Evolutionary conservation across 352 stramenopile species (phyloP), one percentile per base, ranked within the genome.

Genomic region (Pythium dissotocum): DNA sequence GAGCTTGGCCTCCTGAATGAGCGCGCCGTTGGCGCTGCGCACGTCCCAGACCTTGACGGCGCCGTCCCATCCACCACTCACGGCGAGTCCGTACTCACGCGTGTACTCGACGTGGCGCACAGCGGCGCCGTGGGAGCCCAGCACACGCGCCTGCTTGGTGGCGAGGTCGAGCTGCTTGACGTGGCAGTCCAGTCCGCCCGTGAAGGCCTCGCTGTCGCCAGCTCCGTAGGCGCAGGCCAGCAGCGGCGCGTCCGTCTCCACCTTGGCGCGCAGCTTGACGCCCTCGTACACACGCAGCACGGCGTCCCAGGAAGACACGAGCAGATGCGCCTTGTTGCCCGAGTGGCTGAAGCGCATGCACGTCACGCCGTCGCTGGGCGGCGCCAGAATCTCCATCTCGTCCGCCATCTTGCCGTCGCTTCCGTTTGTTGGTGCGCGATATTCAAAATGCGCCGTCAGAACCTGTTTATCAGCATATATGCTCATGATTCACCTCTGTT

Each of bases 291-390:
- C 81, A 48, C 87, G 84, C 44, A 91, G 63, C 8, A 71, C 70
- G 0, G 74, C 72, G 61, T 97, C 89, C 91, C 91, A 97, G 0
- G 89, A 96, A 7, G 77, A 75, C 9, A 87, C 80, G 2, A 96
- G 70, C 26, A 97, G 75, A 7, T 90, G 72, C 33, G 80, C 73
- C 40, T 75, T 76, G 44, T 69, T 77, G 49, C 75, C 78, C 13
- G 68, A 60, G 35, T 75, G 57, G 21, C 85, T 79, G 73, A 97
- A 97, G 70, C 87, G 88, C 58, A 97, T 54, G 63, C 80, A 83
- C 36, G 86, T 90, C 48, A 97, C 87, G 65, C 88, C 88, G 72
- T 97, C 91, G 54, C 79, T 87, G 30, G 91, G 89, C 54, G 89
- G 83, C 58, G 86, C 83, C 48, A 79, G 76, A 61, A 94, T 75